Conservation (phyloP, 2,329 filamentous ascomycete species). For the Dichotomopilus funicola region DNA sequence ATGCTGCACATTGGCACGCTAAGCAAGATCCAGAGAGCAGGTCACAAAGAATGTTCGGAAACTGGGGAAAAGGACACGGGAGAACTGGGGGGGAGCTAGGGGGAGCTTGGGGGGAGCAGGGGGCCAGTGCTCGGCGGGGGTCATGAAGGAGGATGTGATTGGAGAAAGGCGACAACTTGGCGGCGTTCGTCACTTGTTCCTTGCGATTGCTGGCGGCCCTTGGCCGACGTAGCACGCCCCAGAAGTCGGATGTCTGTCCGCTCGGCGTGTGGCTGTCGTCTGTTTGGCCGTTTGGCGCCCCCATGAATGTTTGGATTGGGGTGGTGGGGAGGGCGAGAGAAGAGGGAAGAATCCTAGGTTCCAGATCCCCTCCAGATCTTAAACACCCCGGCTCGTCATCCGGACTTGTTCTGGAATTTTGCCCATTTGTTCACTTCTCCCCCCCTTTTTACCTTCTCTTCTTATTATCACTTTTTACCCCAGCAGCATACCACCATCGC, state of each 20-base stretch:
- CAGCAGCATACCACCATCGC: not conserved
- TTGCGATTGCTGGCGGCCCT: not conserved
- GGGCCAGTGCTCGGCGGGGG: constrained; percentile 1
- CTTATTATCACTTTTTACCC: not conserved
- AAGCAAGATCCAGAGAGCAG: not conserved
- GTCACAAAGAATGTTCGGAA: not conserved
- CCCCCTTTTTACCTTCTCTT: not conserved
- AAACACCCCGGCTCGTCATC: constrained; percentile 8
- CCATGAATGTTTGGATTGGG: no score
- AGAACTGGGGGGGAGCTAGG: constrained; percentile 1
- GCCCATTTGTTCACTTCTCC: not conserved
- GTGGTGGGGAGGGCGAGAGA: no score
- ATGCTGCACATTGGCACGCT: not conserved
- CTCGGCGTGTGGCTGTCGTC: no score
- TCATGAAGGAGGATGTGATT: not conserved
- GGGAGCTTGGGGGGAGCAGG: not conserved
- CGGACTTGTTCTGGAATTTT: constrained; percentile 7
- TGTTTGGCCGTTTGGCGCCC: no score
- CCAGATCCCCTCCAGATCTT: not conserved
- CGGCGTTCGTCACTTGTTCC: constrained; percentile 1
- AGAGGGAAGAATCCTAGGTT: not conserved
- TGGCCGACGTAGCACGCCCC: constrained; percentile 5
- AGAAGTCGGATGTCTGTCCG: no score
- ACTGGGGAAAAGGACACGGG: no score
- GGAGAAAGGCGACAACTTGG: constrained; percentile 2